These are phyloP conservation scores for Sanghuangporus weigelae DNA, from an alignment of 1,284 basidiomycete genomes.

Conservation along the genomic window DNA sequence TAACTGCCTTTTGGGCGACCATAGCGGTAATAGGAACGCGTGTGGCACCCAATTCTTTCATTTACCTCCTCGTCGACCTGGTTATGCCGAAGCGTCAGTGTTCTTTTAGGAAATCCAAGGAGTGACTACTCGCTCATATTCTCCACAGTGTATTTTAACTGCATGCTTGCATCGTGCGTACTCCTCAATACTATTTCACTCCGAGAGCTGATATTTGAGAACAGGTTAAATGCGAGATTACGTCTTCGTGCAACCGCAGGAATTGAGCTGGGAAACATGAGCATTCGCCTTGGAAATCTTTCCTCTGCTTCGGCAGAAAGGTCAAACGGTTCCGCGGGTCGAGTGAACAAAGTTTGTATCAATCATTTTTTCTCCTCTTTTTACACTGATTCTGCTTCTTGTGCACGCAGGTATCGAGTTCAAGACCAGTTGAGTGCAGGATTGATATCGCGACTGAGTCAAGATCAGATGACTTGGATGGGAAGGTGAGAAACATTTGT, in stretches of 20 bases:
- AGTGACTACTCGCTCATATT: not conserved
- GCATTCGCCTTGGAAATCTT: not conserved
- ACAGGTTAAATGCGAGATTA: not conserved
- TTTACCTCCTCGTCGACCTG: not conserved
- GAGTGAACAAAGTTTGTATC: too few species aligned
- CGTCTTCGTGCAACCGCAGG: not conserved
- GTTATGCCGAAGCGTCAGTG: not conserved
- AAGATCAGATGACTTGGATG: too few species aligned
- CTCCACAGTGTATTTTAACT: not conserved
- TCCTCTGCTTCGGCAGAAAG: not conserved
- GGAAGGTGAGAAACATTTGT: too few species aligned
- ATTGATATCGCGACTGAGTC: not conserved
- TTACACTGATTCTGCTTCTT: too few species aligned
- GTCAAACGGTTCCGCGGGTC: too few species aligned
- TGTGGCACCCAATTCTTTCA: not conserved
- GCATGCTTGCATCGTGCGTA: not conserved
- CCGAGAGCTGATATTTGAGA: too few species aligned
- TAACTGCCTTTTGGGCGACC: not conserved
- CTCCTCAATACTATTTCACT: not conserved
- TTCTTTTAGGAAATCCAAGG: not conserved
- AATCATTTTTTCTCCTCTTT: too few species aligned
- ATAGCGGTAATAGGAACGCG: not conserved
- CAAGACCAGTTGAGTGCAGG: not conserved
- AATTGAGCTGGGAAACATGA: not conserved
- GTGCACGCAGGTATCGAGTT: not conserved